Evolutionary conservation across 805 yeast genomes (phyloP).

Genomic region (Teunomyces barrocoloradensis): DNA sequence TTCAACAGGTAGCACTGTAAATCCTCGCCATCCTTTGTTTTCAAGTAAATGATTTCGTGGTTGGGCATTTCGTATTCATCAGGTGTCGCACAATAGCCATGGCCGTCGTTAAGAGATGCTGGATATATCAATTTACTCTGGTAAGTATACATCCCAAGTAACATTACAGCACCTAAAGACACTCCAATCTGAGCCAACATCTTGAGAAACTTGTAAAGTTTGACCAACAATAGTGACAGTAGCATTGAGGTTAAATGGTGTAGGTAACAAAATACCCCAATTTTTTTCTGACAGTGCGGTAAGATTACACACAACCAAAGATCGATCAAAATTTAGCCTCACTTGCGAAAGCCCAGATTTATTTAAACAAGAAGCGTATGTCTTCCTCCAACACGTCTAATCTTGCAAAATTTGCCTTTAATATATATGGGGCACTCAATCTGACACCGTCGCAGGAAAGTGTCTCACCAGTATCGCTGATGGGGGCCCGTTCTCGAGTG

Average conservation of each 20-base stretch:
- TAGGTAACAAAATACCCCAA: neutral
- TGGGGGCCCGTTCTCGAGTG: slow-evolving; percentile 13
- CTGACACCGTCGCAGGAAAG: slow-evolving; percentile 13
- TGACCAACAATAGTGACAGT: slow-evolving; percentile 8
- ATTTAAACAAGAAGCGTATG: neutral
- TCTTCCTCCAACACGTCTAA: slow-evolving; percentile 8
- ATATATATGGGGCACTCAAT: slow-evolving; percentile 48
- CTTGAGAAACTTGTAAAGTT: slow-evolving; percentile 19
- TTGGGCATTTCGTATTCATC: slow-evolving; percentile 56
- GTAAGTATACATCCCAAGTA: slow-evolving; percentile 55
- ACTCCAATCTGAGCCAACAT: slow-evolving; percentile 40
- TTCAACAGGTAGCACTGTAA: slow-evolving; percentile 63
- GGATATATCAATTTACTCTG: slow-evolving; percentile 82
- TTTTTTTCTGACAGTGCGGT: neutral
- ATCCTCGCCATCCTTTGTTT: slow-evolving; percentile 67
- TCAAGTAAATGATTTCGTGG: slow-evolving; percentile 57
- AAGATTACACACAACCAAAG: too few relatives aligned
- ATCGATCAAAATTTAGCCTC: too few relatives aligned
- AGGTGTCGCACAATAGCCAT: slow-evolving; percentile 74
- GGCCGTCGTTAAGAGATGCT: slow-evolving; percentile 71
- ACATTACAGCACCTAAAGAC: slow-evolving; percentile 42
- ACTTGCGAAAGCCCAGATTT: too few relatives aligned
- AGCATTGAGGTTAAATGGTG: neutral
- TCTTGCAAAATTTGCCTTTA: slow-evolving; percentile 55
- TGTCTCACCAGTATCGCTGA: slow-evolving; percentile 16